Conservation (phyloP, 2,329 filamentous ascomycete genomes). For the Talaromyces sp. region DNA sequence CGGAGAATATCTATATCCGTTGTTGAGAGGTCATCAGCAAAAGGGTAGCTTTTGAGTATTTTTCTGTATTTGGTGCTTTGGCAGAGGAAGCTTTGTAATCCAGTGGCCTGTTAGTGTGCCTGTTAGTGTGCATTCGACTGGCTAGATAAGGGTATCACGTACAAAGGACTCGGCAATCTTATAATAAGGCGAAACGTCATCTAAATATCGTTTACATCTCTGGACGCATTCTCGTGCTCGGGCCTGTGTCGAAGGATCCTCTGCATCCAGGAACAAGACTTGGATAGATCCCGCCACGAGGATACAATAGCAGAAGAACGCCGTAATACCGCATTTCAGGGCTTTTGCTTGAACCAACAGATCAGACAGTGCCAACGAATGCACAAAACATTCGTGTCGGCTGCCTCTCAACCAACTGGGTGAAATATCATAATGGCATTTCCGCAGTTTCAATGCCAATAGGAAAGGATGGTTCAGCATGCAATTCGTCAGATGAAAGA, state of each 20-base stretch:
- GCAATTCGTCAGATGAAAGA: conserved; percentile 23
- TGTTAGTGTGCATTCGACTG: not conserved
- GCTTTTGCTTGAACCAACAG: conserved; percentile 22
- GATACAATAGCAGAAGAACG: conserved; percentile 23
- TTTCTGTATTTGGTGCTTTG: not conserved
- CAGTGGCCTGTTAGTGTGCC: not conserved
- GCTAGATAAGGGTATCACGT: not conserved
- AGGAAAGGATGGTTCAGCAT: conserved; percentile 23
- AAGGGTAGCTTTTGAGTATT: not conserved
- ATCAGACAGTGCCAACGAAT: conserved; percentile 20
- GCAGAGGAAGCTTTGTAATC: not conserved
- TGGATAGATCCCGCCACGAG: conserved; percentile 22
- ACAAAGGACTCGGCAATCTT: not conserved
- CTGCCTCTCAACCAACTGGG: not conserved
- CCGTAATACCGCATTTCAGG: conserved; percentile 20
- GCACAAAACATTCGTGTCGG: conserved; percentile 1
- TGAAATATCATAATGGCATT: not conserved
- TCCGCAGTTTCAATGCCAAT: conserved; percentile 16
- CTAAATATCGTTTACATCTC: not conserved
- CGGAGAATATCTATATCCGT: not conserved
- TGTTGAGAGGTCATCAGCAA: not conserved
- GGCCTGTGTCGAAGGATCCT: not conserved
- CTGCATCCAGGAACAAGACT: conserved; percentile 12
- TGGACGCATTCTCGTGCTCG: not conserved
- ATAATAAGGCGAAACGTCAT: not conserved